phyloP scores from a whole-genome alignment of 1,284 basidiomycete genomes.

The Marasmius fiardii region DNA sequence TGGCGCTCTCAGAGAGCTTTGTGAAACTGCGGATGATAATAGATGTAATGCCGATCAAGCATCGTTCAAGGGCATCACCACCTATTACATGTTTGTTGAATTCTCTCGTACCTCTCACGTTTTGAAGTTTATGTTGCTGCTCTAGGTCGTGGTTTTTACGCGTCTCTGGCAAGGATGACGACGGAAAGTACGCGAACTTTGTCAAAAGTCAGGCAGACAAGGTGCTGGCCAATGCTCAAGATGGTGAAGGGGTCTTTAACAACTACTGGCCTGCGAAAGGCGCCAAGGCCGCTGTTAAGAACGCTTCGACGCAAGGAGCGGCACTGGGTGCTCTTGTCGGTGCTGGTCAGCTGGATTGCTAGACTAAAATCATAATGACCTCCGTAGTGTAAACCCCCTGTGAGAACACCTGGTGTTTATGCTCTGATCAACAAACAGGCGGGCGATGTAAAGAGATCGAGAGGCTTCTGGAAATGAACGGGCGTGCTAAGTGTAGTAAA shows the following conservation, averaged over 20 bases:
- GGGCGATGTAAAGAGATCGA: conserved; percentile 7
- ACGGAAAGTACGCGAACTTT: conserved; percentile 13
- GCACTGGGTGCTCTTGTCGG: conserved; percentile 20
- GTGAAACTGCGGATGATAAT: conserved; percentile 16
- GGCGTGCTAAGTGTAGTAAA: conserved; percentile 7
- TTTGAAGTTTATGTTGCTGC: neutral
- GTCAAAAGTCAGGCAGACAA: conserved; percentile 16
- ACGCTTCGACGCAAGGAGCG: conserved; percentile 15
- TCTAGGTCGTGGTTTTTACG: conserved; percentile 19
- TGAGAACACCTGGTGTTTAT: too few species aligned
- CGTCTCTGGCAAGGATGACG: conserved; percentile 17
- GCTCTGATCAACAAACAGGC: conserved; percentile 3
- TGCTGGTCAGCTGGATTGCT: conserved; percentile 18
- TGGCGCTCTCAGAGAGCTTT: conserved; percentile 17
- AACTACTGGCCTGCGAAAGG: conserved; percentile 14
- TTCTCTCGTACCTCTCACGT: too few species aligned
- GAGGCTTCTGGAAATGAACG: neutral
- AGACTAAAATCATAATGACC: neutral
- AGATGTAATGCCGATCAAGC: conserved; percentile 18
- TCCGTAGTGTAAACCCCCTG: too few species aligned
- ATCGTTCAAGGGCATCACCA: conserved; percentile 19
- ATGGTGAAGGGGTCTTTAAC: conserved; percentile 7
- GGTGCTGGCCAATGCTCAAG: conserved; percentile 13
- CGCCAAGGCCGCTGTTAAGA: conserved; percentile 7
- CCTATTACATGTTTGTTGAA: conserved; percentile 15